phyloP scores from a whole-genome alignment of 1,284 basidiomycete species.

The Ustilago nuda region DNA sequence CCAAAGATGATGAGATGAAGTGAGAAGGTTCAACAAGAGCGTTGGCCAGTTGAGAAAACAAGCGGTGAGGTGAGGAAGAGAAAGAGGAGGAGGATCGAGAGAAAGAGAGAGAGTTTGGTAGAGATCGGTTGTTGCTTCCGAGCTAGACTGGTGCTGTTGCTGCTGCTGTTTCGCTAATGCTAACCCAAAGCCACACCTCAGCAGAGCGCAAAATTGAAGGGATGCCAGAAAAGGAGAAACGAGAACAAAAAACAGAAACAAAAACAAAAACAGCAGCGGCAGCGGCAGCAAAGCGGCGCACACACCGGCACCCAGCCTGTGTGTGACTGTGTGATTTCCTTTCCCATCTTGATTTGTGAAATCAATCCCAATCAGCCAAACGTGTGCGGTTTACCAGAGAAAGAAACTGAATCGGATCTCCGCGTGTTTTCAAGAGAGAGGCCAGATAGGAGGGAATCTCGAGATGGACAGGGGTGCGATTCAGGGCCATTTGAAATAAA shows the following conservation, averaged over 20 bases:
- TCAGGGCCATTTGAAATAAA: slow-evolving; percentile 6
- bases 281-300: not conserved
- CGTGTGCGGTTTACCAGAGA: slow-evolving; percentile 3
- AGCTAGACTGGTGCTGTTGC: not conserved
- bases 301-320: not conserved
- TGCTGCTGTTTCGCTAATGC: not conserved
- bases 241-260: not conserved
- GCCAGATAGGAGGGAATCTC: slow-evolving; percentile 9
- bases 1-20: not conserved
- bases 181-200: not conserved
- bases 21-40: slow-evolving; percentile 2
- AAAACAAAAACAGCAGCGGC: not conserved
- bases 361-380: slow-evolving; percentile 9
- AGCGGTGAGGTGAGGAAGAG: slow-evolving; percentile 6
- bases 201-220: not conserved
- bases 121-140: slow-evolving; percentile 4
- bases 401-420: not conserved
- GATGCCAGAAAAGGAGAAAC: not conserved
- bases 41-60: slow-evolving; percentile 15
- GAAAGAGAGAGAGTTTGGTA: not conserved
- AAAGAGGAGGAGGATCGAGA: slow-evolving; percentile 12
- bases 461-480: slow-evolving; percentile 12
- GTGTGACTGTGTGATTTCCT: not conserved
- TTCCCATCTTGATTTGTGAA: not conserved
- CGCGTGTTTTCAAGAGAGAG: not conserved